Evolutionary conservation across 2,329 filamentous ascomycete species (phyloP).

Genomic region (Diplodia seriata): DNA sequence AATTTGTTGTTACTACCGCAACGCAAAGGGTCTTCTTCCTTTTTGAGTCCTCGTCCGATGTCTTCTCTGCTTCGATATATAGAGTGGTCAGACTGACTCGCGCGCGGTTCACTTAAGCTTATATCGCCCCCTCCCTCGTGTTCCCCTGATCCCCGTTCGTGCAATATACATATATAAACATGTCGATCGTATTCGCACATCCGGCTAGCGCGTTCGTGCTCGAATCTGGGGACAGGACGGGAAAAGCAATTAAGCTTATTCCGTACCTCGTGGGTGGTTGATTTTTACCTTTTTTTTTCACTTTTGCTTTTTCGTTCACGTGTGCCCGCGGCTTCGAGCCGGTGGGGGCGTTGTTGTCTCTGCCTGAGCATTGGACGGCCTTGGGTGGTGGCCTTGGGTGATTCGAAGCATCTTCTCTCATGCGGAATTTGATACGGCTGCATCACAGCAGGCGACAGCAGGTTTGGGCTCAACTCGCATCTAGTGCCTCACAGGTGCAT

Average conservation of each 20-base stretch:
- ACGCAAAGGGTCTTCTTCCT: background rate
- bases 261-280: background rate
- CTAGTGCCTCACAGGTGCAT: too few relatives aligned
- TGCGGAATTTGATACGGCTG: too few relatives aligned
- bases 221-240: background rate
- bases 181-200: background rate
- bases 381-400: too few relatives aligned
- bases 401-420: too few relatives aligned
- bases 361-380: too few relatives aligned
- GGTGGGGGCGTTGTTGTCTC: too few relatives aligned
- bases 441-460: too few relatives aligned
- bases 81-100: background rate
- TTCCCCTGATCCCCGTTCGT: background rate
- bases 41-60: background rate
- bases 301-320: too few relatives aligned
- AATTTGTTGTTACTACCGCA: background rate
- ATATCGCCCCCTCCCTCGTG: background rate
- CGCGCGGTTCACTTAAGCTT: background rate
- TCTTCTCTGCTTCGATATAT: too few relatives aligned
- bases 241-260: constrained; percentile 1
- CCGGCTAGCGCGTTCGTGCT: background rate
- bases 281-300: too few relatives aligned
- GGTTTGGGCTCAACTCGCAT: too few relatives aligned
- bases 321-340: too few relatives aligned
- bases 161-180: background rate